Evolutionary conservation across 2,329 filamentous ascomycete species (phyloP).

Genomic region (Penicillium griseofulvum): DNA sequence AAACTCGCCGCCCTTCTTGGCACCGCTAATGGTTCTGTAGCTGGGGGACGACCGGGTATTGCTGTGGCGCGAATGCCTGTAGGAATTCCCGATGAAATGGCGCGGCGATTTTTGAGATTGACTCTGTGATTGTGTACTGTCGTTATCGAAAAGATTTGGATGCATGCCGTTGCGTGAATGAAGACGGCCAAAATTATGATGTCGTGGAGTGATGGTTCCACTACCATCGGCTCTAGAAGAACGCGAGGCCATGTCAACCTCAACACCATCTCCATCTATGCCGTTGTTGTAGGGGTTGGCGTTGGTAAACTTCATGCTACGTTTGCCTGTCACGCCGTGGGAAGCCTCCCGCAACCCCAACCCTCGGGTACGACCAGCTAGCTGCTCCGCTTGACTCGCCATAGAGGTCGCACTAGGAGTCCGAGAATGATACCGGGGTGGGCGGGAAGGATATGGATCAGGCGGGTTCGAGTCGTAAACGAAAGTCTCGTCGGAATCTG

Average conservation of each 20-base stretch:
- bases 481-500: constrained; percentile 96
- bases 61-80: constrained; percentile 65
- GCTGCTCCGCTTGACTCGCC: constrained; percentile 50
- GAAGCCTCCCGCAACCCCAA: constrained; percentile 63
- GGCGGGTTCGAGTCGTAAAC: constrained; percentile 96
- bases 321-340: constrained; percentile 68
- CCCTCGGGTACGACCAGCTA: constrained; percentile 57
- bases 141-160: constrained; percentile 70
- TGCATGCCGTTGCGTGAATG: constrained; percentile 70
- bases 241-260: constrained; percentile 61
- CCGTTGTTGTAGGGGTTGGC: constrained; percentile 58
- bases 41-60: constrained; percentile 63
- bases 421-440: constrained; percentile 81
- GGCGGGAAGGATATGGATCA: constrained; percentile 55
- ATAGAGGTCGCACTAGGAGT: constrained; percentile 90
- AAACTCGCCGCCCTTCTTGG: constrained; percentile 61
- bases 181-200: constrained; percentile 71
- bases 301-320: constrained; percentile 95
- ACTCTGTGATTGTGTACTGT: constrained; percentile 61
- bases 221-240: constrained; percentile 58
- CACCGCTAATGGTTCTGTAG: constrained; percentile 43
- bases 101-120: constrained; percentile 65
- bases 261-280: constrained; percentile 64
- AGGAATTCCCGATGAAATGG: constrained; percentile 50
- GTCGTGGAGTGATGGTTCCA: constrained; percentile 60